Base-by-base conservation (phyloP, 2,329 filamentous ascomycete genomes). In the Gremmenia infestans region DNA sequence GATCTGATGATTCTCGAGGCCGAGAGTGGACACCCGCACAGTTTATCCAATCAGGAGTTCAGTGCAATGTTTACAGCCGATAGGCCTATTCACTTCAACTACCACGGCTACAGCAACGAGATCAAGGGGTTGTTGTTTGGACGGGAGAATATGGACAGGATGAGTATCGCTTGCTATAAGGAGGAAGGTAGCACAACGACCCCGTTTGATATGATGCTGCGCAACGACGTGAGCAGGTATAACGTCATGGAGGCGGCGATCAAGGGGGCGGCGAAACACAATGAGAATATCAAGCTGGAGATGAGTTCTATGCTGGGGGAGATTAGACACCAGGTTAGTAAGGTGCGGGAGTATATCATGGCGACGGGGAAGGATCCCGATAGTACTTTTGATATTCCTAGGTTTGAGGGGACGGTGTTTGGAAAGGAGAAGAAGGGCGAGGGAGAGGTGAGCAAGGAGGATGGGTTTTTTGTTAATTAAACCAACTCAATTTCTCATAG, bases 161-260 rank as follows among this genome's bases (percentile, higher is more conserved):
- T 85, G 57, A 76, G 70, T 0, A 78, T 87, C 7, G 77, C 76
- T 14, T 81, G 79, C 4, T 88, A 87, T 61, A 77, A 76, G 25
- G 84, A 88, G 64, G 84, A 88, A 68, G 85, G 83, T 0, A 82
- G 75, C 52, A 87, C 84, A 0, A 88, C 83, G 0, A 87, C 83
- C 2, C 84, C 84, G 2, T 87, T 88, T 62, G 81, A 87, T 63
- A 87, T 87, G 84, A 83, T 87, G 82, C 73, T 87, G 1, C 68
- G 79, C 4, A 88, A 88, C 63, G 63, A 72, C 19, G 81, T 84
- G 1, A 83, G 78, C 17, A 72, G 83, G 43, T 88, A 79, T 61
- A 77, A 87, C 65, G 75, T 87, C 19, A 81, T 80, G 0, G 73
- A 77, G 58, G 70, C 76, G 11, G 84, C 83, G 2, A 63, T 87